These are phyloP conservation scores for Chalciporus piperatus DNA, from an alignment of 768 basidiomycete genomes.

Conservation along the genomic window DNA sequence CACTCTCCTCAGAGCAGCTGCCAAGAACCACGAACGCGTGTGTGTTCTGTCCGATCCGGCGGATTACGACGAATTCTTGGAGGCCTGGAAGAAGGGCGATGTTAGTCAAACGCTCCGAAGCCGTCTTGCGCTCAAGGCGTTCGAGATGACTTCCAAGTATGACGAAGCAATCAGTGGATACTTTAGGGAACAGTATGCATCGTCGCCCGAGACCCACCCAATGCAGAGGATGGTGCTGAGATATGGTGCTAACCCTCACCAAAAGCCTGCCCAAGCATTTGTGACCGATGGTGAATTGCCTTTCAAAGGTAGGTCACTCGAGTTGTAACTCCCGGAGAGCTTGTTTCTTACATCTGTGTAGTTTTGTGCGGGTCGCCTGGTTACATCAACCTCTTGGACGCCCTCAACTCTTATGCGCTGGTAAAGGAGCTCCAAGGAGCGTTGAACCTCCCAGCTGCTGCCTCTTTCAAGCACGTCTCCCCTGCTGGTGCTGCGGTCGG, in stretches of 20 bases:
- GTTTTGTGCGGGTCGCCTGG: conserved; percentile 93
- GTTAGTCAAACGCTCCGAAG: conserved; percentile 69
- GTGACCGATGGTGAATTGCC: conserved; percentile 86
- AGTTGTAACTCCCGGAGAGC: neutral
- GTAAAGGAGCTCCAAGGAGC: conserved; percentile 92
- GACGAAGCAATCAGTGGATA: conserved; percentile 96
- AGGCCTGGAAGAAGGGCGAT: conserved; percentile 72
- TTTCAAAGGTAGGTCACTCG: conserved; percentile 69
- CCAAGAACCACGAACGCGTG: conserved; percentile 95
- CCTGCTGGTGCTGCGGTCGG: conserved; percentile 97
- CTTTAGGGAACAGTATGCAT: conserved; percentile 94
- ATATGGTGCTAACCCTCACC: conserved; percentile 98
- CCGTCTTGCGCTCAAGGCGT: conserved; percentile 92
- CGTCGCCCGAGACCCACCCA: conserved; percentile 70
- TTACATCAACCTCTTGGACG: conserved; percentile 97
- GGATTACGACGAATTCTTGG: conserved; percentile 83
- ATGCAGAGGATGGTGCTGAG: conserved; percentile 85
- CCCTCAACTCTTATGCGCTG: conserved; percentile 93
- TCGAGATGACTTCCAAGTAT: conserved; percentile 93
- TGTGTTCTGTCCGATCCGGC: conserved; percentile 84
- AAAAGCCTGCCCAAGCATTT: conserved; percentile 96
- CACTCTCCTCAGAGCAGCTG: conserved; percentile 93
- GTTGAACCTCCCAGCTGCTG: conserved; percentile 87
- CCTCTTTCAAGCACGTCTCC: conserved; percentile 99
- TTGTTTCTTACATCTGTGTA: conserved; percentile 29